Percentiles rank a stretch among this genome's conserved stretches.
Evolutionary conservation across 163 green algal species (phyloP).

Genomic region (Trebouxiophyceae sp.): DNA sequence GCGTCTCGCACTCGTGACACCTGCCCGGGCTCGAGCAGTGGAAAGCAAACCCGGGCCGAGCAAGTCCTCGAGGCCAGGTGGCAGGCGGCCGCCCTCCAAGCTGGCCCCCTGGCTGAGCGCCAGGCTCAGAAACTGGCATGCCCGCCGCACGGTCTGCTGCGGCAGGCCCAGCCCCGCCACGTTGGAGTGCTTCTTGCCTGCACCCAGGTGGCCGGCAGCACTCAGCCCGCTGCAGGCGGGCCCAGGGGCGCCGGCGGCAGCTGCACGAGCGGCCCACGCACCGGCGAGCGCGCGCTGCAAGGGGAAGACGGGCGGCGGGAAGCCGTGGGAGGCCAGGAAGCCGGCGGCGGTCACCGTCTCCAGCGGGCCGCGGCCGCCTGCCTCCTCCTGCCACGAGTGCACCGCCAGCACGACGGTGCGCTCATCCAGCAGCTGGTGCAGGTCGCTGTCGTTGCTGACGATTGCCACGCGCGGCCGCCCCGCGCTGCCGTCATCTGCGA

Average conservation of each 20-base stretch:
- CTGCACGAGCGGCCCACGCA: too few relatives aligned
- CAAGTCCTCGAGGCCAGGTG: too few relatives aligned
- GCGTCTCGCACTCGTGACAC: neutral
- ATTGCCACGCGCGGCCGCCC: neutral
- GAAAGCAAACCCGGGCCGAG: too few relatives aligned
- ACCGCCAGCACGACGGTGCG: neutral
- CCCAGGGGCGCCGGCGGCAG: neutral
- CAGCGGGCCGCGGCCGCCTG: too few relatives aligned
- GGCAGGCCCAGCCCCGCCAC: neutral
- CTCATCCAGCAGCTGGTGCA: neutral
- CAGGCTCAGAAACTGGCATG: neutral
- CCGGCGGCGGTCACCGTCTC: too few relatives aligned
- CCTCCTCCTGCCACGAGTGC: too few relatives aligned
- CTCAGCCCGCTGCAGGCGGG: neutral
- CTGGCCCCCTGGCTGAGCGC: neutral
- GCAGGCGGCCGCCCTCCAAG: too few relatives aligned
- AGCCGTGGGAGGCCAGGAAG: neutral
- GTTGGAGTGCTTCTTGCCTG: neutral
- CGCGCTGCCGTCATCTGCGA: too few relatives aligned
- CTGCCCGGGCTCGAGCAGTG: neutral
- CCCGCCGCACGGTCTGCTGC: neutral
- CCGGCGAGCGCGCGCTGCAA: too few relatives aligned
- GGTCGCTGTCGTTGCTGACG: neutral
- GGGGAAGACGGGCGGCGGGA: neutral
- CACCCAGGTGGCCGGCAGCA: neutral